Evolutionary conservation across 169 alveolate species (phyloP).

Genomic region (Plasmodium sp.): DNA sequence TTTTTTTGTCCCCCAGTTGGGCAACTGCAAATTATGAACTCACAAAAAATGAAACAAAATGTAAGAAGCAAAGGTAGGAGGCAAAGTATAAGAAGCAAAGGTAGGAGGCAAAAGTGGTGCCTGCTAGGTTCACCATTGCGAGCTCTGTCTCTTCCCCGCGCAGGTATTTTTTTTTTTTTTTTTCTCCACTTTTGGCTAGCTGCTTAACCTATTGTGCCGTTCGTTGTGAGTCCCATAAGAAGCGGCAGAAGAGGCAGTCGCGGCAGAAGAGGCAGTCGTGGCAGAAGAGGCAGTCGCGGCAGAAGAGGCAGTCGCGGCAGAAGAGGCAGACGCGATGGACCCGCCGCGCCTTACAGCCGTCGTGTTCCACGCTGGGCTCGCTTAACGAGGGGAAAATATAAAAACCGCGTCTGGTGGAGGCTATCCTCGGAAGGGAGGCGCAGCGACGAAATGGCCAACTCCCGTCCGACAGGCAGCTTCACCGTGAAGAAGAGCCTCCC

Average conservation of each 20-base stretch:
- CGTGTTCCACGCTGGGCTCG: neutral
- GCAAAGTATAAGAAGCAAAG: neutral
- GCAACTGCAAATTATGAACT: neutral
- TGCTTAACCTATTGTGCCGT: neutral
- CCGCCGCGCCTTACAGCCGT: neutral
- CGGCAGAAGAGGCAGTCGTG: too few relatives aligned
- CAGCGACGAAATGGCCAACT: neutral
- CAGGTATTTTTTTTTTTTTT: constrained; percentile 8
- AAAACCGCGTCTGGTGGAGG: neutral
- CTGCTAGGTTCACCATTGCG: neutral
- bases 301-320: too few relatives aligned
- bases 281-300: too few relatives aligned
- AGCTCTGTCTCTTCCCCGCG: neutral
- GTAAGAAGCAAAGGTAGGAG: neutral
- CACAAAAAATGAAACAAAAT: neutral
- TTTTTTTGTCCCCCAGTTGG: neutral
- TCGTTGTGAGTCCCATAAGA: neutral
- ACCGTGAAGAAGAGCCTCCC: neutral
- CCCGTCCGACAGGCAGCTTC: neutral
- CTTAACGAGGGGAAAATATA: neutral
- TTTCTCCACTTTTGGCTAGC: neutral
- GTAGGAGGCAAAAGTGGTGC: neutral
- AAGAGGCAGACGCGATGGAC: too few relatives aligned
- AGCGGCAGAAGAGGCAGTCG: neutral
- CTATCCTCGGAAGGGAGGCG: neutral